These are phyloP conservation scores for Linnemannia elongata DNA, from an alignment of 192 early-diverging fungal genomes.

Conservation along the genomic window DNA sequence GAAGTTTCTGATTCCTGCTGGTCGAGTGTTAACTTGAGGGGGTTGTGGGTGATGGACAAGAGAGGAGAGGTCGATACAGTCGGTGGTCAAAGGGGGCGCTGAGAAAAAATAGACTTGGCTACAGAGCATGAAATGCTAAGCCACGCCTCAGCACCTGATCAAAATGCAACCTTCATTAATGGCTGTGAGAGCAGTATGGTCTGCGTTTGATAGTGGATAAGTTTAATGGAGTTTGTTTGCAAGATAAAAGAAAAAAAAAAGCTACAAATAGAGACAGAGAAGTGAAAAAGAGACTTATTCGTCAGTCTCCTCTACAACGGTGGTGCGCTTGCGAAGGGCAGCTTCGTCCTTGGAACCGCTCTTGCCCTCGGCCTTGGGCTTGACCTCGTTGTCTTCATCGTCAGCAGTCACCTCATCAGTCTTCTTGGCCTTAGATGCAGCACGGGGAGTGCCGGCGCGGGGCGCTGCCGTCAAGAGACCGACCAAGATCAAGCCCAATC, in stretches of 20 bases:
- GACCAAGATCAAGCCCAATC: slow-evolving; percentile 49
- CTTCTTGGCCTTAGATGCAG: slow-evolving; percentile 57
- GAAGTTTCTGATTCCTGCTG: no score
- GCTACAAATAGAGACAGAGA: neutral
- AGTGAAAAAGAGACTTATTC: slow-evolving; percentile 14
- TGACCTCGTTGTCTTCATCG: slow-evolving; percentile 34
- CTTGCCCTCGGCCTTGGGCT: neutral
- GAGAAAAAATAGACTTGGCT: no score
- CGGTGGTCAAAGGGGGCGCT: no score
- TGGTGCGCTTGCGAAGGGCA: slow-evolving; percentile 35
- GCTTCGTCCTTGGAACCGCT: slow-evolving; percentile 17
- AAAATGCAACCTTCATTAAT: no score
- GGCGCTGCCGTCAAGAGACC: slow-evolving; percentile 45
- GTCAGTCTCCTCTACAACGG: slow-evolving; percentile 30
- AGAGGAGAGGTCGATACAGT: no score
- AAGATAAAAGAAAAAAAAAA: neutral
- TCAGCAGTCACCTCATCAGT: slow-evolving; percentile 57
- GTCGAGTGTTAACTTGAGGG: no score
- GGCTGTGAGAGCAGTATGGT: neutral
- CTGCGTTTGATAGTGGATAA: neutral
- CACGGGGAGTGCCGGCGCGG: neutral
- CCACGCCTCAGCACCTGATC: neutral
- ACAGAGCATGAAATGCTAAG: neutral
- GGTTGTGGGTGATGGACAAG: no score
- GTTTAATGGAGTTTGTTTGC: neutral